Base-by-base conservation (phyloP, 805 yeast genomes). In the Kodamaea restingae region DNA sequence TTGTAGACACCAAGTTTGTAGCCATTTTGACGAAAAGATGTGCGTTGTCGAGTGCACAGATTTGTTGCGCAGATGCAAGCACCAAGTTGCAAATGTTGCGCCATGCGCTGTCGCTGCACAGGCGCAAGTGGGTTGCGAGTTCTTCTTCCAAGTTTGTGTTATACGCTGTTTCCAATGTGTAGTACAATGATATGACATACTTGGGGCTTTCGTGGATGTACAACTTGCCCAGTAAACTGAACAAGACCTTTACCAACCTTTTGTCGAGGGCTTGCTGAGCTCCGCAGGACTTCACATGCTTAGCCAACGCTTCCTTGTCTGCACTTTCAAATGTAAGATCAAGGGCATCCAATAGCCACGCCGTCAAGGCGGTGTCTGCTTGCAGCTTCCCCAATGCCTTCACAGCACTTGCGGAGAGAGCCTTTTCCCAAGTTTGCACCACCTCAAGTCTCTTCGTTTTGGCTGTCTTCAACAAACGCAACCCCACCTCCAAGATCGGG, bases 141-240 rank as follows among this genome's bases (percentile, higher is more conserved):
- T 39, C 42, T 5, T 17, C 14, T 6, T 8, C 11, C 29, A 39
- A 24, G 21, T 39, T 35, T 9, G 34, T 12, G n/a, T 30, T 15
- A 4, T 10, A n/a, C 5, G 21, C 20, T 4, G 31, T 15, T 9
- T 29, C 42, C 35, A 39, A 39, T 12, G 37, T 26, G 22, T 28
- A 39, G 38, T 34, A 39, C 7, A 39, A 25, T 18, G 42, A 18
- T 17, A 39, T 24, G n/a, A 39, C 18, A 12, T 34, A 39, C 14
- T 18, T n/a, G 4, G 31, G 20, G n/a, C 28, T 20, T 9, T 39
- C 38, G n/a, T 25, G 12, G 8, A n/a, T 12, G 18, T 32, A 33
- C 8, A 38, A 32, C 18, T 25, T 32, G 26, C 37, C 15, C 30
- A 33, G 15, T 17, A 38, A 32, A 10, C 9, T 15, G 31, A 38